Conservation (phyloP, 1,284 basidiomycete genomes). For the Heterobasidion parviporum region DNA sequence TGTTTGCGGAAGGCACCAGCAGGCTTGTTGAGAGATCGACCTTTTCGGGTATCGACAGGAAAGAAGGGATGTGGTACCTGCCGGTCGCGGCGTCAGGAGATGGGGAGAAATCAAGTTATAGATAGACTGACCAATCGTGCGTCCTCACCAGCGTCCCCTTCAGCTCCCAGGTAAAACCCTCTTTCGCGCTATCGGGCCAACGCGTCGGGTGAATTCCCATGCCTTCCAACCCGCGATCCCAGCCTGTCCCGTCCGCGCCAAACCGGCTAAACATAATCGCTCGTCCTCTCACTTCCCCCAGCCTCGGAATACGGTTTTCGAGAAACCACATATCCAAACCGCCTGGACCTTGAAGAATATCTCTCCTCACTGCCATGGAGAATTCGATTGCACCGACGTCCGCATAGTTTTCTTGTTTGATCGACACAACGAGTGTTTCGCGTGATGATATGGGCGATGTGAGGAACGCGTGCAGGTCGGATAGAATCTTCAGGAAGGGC, state of each 20-base stretch:
- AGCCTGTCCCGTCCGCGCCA: constrained; percentile 52
- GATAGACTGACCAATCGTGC: constrained; percentile 68
- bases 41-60: constrained; percentile 77
- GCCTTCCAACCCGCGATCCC: constrained; percentile 58
- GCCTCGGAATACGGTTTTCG: constrained; percentile 64
- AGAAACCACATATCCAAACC: constrained; percentile 71
- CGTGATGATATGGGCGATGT: constrained; percentile 40
- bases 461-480: constrained; percentile 57
- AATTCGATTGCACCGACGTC: constrained; percentile 42
- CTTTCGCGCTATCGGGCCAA: constrained; percentile 73
- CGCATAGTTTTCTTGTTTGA: constrained; percentile 76
- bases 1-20: constrained; percentile 34
- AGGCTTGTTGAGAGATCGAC: constrained; percentile 43
- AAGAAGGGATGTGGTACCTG: constrained; percentile 73
- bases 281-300: constrained; percentile 80
- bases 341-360: constrained; percentile 49
- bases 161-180: constrained; percentile 70
- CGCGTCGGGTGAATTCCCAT: constrained; percentile 75
- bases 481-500: constrained; percentile 57
- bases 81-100: neutral
- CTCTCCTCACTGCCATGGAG: constrained; percentile 56
- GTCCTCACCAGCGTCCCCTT: constrained; percentile 60
- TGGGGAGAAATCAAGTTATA: neutral
- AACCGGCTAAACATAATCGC: constrained; percentile 80
- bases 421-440: constrained; percentile 76